These are phyloP conservation scores for Poa annua DNA, from an alignment of 176 grass and related monocot genomes.

Conservation along the genomic window DNA sequence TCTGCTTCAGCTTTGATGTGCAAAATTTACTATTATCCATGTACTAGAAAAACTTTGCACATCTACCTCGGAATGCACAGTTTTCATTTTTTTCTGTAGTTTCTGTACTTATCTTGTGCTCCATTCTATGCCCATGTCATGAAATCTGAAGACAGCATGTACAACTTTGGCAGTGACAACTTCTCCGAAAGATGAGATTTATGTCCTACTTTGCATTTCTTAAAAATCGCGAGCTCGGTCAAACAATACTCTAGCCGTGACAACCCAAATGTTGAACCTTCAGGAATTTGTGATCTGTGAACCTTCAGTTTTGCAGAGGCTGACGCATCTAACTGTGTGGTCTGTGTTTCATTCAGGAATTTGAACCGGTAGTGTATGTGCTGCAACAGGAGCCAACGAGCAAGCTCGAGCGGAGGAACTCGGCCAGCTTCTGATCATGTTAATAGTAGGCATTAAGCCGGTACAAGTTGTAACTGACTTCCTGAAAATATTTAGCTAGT, in stretches of 20 bases:
- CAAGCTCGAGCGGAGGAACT: slow-evolving; percentile 71
- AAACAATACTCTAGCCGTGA: background rate
- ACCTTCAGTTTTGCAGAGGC: background rate
- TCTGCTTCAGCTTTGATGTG: slow-evolving; percentile 34
- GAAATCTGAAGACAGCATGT: slow-evolving; percentile 53
- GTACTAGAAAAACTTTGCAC: slow-evolving; percentile 16
- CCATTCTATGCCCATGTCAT: slow-evolving; percentile 47
- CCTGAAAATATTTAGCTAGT: slow-evolving; percentile 38
- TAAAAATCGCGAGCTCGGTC: slow-evolving; percentile 1
- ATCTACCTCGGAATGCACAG: slow-evolving; percentile 39
- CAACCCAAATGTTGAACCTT: background rate
- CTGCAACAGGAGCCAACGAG: slow-evolving; percentile 61
- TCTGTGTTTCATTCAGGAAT: slow-evolving; percentile 54
- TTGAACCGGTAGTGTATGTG: slow-evolving; percentile 53
- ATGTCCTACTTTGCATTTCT: slow-evolving; percentile 37
- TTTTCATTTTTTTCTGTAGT: background rate
- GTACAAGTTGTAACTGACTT: slow-evolving; percentile 44
- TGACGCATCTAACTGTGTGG: slow-evolving; percentile 9
- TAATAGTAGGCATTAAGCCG: slow-evolving; percentile 39
- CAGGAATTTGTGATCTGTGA: background rate
- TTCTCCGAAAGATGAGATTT: slow-evolving; percentile 44
- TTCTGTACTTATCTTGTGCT: slow-evolving; percentile 8
- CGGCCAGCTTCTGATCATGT: slow-evolving; percentile 71
- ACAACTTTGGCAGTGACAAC: slow-evolving; percentile 37
- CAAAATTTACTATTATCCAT: slow-evolving; percentile 10